phyloP scores from a whole-genome alignment of 2,329 filamentous ascomycete species.

The Trichoderma guizhouense region DNA sequence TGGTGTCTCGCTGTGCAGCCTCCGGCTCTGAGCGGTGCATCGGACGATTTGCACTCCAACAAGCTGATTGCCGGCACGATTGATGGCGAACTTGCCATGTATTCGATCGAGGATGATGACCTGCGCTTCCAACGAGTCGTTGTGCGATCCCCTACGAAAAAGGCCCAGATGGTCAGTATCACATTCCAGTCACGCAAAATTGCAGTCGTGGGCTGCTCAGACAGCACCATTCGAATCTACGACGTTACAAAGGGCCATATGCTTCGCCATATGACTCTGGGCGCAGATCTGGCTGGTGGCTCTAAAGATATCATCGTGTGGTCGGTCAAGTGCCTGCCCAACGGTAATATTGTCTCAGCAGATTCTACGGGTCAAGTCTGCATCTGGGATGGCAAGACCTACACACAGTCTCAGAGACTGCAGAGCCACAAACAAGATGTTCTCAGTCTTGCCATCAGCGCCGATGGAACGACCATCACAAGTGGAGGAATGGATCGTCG shows the following conservation, averaged over 20 bases:
- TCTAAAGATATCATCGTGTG: slow-evolving; percentile 87
- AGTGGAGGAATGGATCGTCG: slow-evolving; percentile 90
- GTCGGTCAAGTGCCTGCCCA: slow-evolving; percentile 83
- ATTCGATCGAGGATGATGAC: slow-evolving; percentile 81
- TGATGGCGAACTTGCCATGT: slow-evolving; percentile 82
- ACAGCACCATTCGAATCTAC: slow-evolving; percentile 89
- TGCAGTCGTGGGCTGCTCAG: slow-evolving; percentile 89
- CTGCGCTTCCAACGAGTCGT: slow-evolving; percentile 76
- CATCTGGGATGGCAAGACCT: slow-evolving; percentile 92
- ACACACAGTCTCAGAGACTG: slow-evolving; percentile 81
- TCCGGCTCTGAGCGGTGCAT: slow-evolving; percentile 29
- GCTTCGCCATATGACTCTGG: slow-evolving; percentile 79
- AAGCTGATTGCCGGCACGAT: slow-evolving; percentile 84
- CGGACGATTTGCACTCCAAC: slow-evolving; percentile 39
- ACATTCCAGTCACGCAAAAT: slow-evolving; percentile 81
- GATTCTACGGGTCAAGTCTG: slow-evolving; percentile 92
- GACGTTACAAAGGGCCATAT: slow-evolving; percentile 76
- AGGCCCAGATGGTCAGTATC: slow-evolving; percentile 84
- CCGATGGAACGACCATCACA: slow-evolving; percentile 76
- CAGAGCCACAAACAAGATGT: slow-evolving; percentile 87
- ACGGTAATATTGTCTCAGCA: slow-evolving; percentile 88
- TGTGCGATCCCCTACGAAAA: slow-evolving; percentile 74
- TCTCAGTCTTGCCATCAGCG: slow-evolving; percentile 77
- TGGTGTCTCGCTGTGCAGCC: slow-evolving; percentile 95
- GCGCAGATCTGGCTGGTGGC: slow-evolving; percentile 71